Base-by-base conservation (phyloP, 495 filamentous ascomycete genomes). In the Pseudotulostoma volvatum region DNA sequence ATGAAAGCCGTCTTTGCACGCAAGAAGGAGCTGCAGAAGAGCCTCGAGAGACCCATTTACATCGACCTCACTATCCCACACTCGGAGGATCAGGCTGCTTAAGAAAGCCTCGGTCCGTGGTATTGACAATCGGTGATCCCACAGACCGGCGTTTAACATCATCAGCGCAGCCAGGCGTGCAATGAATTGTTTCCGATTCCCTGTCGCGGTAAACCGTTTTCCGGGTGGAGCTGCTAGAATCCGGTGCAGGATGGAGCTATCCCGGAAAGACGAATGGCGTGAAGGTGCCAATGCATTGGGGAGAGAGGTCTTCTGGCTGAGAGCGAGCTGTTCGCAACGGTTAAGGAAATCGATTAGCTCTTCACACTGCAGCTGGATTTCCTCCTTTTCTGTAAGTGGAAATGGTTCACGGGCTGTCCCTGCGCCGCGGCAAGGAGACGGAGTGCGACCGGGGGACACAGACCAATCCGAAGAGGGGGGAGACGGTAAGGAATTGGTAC, bases 141-240 rank as follows among this genome's bases (percentile, higher is more conserved):
- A 65, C 4, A 63, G 49, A 0, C 47, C 60, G 1, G 61, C 54
- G 34, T 63, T 65, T 16, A 63, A 39, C 41, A 55, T 57, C 11
- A 62, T 53, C 7, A 63, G 31, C 0, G 48, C 40, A 3, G 53
- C 52, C 1, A 62, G 30, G 16, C 56, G 58, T 4, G 60, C 42
- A 15, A 62, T 44, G 40, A 56, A 55, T 36, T 63, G 60, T 37
- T 61, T 62, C 3, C 56, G 51, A 17, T 59, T 44, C 5, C 51
- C 59, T 9, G 50, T 55, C 7, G 50, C 36, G 3, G 56, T 56
- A 23, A 52, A 56, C 11, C 55, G 53, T 11, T 46, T 34, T 0
- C 49, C 50, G 2, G 53, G 45, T 4, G 61, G 55, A 14, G 54
- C 44, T n/a, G 46, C 44, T 14, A 65, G 48, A 13, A 61, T 52